Evolutionary conservation across 2,329 filamentous ascomycete genomes (phyloP).

Genomic region (Cordyceps cateniannulata): DNA sequence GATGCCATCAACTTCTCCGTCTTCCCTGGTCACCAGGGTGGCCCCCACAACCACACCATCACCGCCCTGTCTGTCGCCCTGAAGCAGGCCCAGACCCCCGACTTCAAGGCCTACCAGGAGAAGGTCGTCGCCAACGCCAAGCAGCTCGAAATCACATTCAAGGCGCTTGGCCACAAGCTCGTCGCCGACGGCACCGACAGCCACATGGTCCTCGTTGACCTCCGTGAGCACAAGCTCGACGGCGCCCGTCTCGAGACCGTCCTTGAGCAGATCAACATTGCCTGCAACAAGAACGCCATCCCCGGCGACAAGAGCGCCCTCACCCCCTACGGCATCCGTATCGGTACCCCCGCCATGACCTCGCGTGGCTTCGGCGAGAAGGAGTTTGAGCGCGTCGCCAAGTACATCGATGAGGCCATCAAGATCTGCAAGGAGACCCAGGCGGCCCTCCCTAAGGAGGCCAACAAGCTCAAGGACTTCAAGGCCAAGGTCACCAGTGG

Average conservation of each 20-base stretch:
- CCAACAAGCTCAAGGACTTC: constrained; percentile 99
- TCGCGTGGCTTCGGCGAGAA: constrained; percentile 86
- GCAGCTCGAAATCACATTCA: constrained; percentile 77
- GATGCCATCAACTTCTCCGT: constrained; percentile 97
- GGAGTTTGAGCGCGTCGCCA: constrained; percentile 85
- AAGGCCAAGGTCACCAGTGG: constrained; percentile 81
- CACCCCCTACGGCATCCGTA: constrained; percentile 89
- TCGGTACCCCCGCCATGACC: constrained; percentile 97
- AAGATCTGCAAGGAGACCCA: constrained; percentile 88
- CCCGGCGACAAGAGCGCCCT: constrained; percentile 96
- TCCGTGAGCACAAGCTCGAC: constrained; percentile 80
- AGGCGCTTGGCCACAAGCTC: constrained; percentile 85
- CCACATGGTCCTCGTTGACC: constrained; percentile 93
- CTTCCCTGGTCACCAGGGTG: constrained; percentile 97
- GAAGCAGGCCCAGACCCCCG: constrained; percentile 82
- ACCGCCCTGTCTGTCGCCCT: constrained; percentile 91
- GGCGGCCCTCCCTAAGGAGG: constrained; percentile 79
- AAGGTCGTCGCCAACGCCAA: constrained; percentile 92
- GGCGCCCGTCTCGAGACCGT: constrained; percentile 94
- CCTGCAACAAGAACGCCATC: constrained; percentile 99
- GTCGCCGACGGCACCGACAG: constrained; percentile 95
- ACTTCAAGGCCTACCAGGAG: constrained; percentile 92
- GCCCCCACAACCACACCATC: constrained; percentile 99
- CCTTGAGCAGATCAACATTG: constrained; percentile 96
- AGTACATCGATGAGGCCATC: constrained; percentile 84